Evolutionary conservation across 2,329 filamentous ascomycete genomes (phyloP).

Genomic region (Clonostachys byssicola): DNA sequence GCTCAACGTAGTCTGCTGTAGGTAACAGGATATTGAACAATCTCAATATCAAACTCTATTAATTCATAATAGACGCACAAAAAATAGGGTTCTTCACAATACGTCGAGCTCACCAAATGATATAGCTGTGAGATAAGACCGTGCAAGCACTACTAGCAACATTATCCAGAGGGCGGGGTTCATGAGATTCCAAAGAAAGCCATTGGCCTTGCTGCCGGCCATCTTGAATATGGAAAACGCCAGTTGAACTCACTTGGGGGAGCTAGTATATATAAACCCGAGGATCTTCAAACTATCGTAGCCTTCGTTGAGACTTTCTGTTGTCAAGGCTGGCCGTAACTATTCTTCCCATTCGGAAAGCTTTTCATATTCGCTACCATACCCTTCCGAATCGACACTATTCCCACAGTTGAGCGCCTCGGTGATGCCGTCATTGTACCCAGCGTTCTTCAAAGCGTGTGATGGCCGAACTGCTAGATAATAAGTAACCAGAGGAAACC

Average conservation of each 20-base stretch:
- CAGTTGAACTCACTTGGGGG: conserved; percentile 29
- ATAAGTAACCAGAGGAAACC: too few species aligned
- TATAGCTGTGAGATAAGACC: conserved; percentile 52
- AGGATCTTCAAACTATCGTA: neutral
- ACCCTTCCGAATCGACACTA: too few species aligned
- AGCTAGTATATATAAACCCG: conserved; percentile 13
- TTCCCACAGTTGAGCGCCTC: too few species aligned
- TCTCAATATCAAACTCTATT: conserved; percentile 55
- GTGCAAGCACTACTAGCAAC: conserved; percentile 68
- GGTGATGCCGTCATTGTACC: too few species aligned
- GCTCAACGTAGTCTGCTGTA: conserved; percentile 9
- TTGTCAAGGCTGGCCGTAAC: too few species aligned
- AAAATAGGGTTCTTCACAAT: neutral
- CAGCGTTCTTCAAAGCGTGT: too few species aligned
- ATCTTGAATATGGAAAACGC: conserved; percentile 10
- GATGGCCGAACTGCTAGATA: too few species aligned
- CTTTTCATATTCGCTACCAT: too few species aligned
- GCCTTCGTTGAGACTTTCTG: too few species aligned
- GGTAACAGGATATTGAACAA: neutral
- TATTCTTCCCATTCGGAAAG: too few species aligned
- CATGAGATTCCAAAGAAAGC: conserved; percentile 82
- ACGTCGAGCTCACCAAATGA: conserved; percentile 71
- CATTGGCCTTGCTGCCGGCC: conserved; percentile 36
- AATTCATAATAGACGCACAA: neutral
- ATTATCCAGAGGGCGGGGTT: conserved; percentile 93